Base-by-base conservation (phyloP, 192 early-diverging fungal species). In the Rhizoclosmatium sp. region DNA sequence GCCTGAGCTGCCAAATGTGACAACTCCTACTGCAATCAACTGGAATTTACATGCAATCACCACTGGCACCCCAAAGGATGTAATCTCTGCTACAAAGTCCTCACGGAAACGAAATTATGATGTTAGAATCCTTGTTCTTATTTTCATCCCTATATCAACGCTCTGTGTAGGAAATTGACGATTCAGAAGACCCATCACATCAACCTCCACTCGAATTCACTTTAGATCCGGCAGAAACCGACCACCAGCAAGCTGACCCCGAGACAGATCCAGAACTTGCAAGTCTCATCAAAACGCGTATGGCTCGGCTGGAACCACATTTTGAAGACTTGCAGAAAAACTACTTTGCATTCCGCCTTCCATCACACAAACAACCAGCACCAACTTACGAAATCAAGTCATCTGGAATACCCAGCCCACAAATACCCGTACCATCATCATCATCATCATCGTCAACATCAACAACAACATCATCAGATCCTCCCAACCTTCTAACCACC, bases 311-410 rank as follows among this genome's bases (percentile, higher is more conserved):
- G 2, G 82, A 87, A 2, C 83, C 85, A 21, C 92, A 94, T 71
- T 91, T 93, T 74, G 81, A 86, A 48, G 94, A 95, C 65, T 78
- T 97, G 4, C 90, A 93, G 72, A 73, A 89, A 21, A 88, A 84
- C 69, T 97, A 97, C 85, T 94, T 93, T 83, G 85, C 86, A 46
- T 82, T 86, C 68, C 87, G 92, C 19, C 44, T 61, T 16, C 42
- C 56, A 31, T 41, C 44, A 1, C 31, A 31, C 0, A 31, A 31
- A 31, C 31, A 31, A 31, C 31, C 31, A 31, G 31, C 31, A 31
- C 51, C 51, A 12, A 7, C 16, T 54, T 48, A 31, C 45, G 31
- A 31, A 31, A 31, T 31, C 31, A 31, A 31, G 31, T 31, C 31
- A 31, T 48, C 48, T 23, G 45, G 23, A 3, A 47, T 40, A 69